Conservation (phyloP, 2,329 filamentous ascomycete genomes). For the Aspergillus latus region DNA sequence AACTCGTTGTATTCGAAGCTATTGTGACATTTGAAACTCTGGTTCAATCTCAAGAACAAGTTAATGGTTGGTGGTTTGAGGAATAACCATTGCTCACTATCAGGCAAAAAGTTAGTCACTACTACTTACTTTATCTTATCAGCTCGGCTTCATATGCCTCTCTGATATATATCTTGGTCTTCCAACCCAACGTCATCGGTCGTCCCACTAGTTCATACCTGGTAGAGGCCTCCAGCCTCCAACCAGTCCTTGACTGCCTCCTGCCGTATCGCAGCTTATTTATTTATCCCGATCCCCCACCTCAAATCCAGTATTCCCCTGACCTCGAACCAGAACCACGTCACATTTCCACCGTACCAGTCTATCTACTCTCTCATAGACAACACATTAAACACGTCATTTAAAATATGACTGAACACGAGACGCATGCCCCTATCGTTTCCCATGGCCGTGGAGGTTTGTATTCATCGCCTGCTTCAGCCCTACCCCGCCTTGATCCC, state of each 20-base stretch:
- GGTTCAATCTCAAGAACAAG: not conserved
- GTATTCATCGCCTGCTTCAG: constrained; percentile 11
- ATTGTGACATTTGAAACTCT: not conserved
- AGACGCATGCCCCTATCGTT: constrained; percentile 38
- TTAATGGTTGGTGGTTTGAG: not conserved
- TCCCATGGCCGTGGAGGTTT: constrained; percentile 61
- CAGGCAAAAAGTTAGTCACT: constrained; percentile 15
- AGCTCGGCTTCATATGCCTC: not conserved
- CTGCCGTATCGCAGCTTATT: not conserved
- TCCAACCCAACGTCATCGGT: not conserved
- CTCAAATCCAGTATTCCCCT: not conserved
- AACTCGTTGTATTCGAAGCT: not conserved
- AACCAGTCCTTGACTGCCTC: not conserved
- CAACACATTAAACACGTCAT: not conserved
- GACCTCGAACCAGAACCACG: not conserved
- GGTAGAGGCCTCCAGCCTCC: not conserved
- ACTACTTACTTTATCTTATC: constrained; percentile 11
- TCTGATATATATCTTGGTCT: constrained; percentile 4
- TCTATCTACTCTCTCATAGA: not conserved
- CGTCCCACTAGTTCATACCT: constrained; percentile 4
- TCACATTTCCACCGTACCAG: not conserved
- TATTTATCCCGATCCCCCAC: constrained; percentile 3
- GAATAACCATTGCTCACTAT: constrained; percentile 13
- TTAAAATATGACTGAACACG: constrained; percentile 24
- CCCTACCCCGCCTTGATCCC: not conserved